Base-by-base conservation (phyloP, 164 flowering plant species). In the Vitis labrusca region DNA sequence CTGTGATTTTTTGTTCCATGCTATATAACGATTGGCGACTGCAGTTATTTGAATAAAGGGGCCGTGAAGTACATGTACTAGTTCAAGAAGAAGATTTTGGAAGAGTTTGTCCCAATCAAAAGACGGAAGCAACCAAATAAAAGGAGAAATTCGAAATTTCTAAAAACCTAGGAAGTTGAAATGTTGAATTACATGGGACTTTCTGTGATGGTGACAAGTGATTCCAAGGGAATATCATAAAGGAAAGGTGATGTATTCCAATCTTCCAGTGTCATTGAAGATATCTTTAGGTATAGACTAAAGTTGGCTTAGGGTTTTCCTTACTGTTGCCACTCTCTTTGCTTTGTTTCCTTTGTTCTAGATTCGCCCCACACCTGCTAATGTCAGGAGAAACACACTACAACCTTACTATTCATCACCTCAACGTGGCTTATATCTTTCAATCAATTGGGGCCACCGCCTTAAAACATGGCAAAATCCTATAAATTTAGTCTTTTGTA, bases 221-320 rank as follows among this genome's bases (percentile, higher is more conserved):
- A 72, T 76, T 74, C 76, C 59, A 8, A 62, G 61, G 76, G 84
- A 84, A 85, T 83, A 78, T 61, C 61, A 61, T 64, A 79, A 81
- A 83, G 76, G 65, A 63, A 73, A 78, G 74, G 71, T 78, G 77
- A 82, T 68, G 75, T 73, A 63, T 77, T 69, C 77, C 77, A 75
- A 79, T 81, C 68, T 74, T 80, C 81, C 64, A 50, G 59, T 69
- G 75, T 72, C 67, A 70, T 62, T 68, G 72, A 69, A 56, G 71
- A 75, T 70, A 64, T 79, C 80, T 76, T 70, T 62, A 49, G 13
- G 75, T 65, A 69, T 75, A 66, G 30, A 19, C 68, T 71, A 70
- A 74, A 74, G 73, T 60, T 70, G 68, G 50, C 10, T 70, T 61
- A 37, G 44, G 65, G 73, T 70, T 73, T 71, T 56, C n/a, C 37